Conservation (phyloP, 73 alveolate genomes). For the Halteria grandinella region DNA sequence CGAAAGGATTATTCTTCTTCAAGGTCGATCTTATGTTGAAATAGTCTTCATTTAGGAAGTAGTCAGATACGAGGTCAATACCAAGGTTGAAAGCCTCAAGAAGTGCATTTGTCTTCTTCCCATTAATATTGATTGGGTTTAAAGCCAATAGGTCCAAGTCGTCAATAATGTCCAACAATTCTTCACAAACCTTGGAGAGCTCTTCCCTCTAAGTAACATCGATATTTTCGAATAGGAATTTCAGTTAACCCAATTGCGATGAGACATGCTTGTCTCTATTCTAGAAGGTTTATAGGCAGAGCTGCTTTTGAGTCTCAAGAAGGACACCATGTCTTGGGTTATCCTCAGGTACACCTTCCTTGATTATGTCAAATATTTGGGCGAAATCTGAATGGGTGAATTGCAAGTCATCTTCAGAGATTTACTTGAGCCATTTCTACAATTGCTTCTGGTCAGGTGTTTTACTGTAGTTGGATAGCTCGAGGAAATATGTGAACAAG, state of each 20-base stretch:
- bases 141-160: slow-evolving; percentile 44
- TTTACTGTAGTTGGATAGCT: neutral
- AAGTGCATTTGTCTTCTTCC: slow-evolving; percentile 16
- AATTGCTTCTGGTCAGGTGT: slow-evolving; percentile 21
- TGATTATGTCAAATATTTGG: neutral
- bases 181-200: slow-evolving; percentile 3
- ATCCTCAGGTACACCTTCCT: neutral
- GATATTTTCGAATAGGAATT: slow-evolving; percentile 10
- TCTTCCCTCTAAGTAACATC: neutral
- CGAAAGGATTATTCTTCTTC: slow-evolving; percentile 14
- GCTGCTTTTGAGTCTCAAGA: no score
- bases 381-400: slow-evolving; percentile 6
- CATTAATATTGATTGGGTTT: neutral
- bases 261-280: neutral
- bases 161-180: neutral
- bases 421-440: neutral
- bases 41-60: neutral
- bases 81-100: slow-evolving; percentile 31
- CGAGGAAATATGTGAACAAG: slow-evolving; percentile 9
- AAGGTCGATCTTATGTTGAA: slow-evolving; percentile 22
- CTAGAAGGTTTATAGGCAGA: no score
- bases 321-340: neutral
- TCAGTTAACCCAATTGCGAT: neutral
- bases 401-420: slow-evolving; percentile 27
- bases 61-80: neutral